Percentiles rank a stretch among this genome's conserved stretches.
Evolutionary conservation across 352 stramenopile genomes (phyloP).

Genomic region (Globisporangium viniferum): DNA sequence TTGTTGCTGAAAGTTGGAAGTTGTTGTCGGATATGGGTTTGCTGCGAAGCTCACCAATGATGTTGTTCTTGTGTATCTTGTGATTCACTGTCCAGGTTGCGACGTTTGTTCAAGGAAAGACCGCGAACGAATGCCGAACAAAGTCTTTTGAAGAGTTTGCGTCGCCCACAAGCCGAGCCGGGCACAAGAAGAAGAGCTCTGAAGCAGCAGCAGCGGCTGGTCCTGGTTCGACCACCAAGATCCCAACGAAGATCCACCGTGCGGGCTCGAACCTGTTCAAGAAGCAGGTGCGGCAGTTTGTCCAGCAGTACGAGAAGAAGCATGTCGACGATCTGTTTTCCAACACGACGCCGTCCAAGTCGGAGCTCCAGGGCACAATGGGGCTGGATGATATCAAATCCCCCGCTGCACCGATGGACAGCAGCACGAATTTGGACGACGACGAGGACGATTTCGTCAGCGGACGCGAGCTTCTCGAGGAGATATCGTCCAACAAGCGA

Average conservation of each 20-base stretch:
- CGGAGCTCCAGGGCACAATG: conserved; percentile 24
- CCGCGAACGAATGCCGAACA: conserved; percentile 49
- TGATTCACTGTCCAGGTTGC: conserved; percentile 11
- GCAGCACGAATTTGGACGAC: conserved; percentile 24
- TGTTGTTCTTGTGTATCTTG: neutral
- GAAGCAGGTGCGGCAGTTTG: conserved; percentile 80
- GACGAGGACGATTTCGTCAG: conserved; percentile 41
- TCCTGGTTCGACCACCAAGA: conserved; percentile 4
- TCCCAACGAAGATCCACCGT: conserved; percentile 55
- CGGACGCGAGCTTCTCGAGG: conserved; percentile 45
- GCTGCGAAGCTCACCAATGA: neutral
- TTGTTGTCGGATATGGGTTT: neutral
- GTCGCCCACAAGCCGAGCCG: conserved; percentile 36
- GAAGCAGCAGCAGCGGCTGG: neutral
- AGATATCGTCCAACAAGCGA: conserved; percentile 49
- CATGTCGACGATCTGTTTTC: conserved; percentile 70
- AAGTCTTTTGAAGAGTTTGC: conserved; percentile 60
- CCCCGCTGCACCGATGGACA: conserved; percentile 19
- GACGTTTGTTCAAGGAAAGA: conserved; percentile 54
- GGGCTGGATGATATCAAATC: conserved; percentile 55
- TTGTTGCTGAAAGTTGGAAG: neutral
- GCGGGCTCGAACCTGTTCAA: conserved; percentile 79
- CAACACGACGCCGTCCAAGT: conserved; percentile 44
- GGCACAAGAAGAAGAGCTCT: conserved; percentile 19
- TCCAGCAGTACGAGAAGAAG: conserved; percentile 72